These are phyloP conservation scores for Aspergillus brunneoviolaceus DNA, from an alignment of 2,329 filamentous ascomycete genomes.

Conservation along the genomic window DNA sequence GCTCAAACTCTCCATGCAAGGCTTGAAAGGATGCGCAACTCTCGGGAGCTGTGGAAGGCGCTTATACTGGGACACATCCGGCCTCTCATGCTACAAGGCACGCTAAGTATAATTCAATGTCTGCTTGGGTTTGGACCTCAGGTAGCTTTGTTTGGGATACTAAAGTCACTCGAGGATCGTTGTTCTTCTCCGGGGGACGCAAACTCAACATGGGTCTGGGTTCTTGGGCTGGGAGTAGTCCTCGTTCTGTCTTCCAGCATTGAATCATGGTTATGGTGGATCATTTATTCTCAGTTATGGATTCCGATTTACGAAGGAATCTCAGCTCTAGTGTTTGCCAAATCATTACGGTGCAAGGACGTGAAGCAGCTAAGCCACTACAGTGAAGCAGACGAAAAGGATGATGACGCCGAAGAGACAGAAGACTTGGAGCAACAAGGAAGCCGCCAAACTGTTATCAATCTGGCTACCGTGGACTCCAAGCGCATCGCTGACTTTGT, in stretches of 20 bases:
- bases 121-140: slow-evolving; percentile 69
- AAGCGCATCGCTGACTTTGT: slow-evolving; percentile 68
- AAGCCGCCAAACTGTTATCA: slow-evolving; percentile 69
- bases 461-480: slow-evolving; percentile 73
- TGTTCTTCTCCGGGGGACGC: slow-evolving; percentile 47
- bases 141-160: slow-evolving; percentile 64
- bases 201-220: slow-evolving; percentile 65
- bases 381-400: slow-evolving; percentile 44
- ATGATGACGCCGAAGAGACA: slow-evolving; percentile 47
- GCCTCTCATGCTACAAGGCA: slow-evolving; percentile 59
- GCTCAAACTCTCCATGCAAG: slow-evolving; percentile 53
- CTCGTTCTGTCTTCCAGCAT: slow-evolving; percentile 59
- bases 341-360: slow-evolving; percentile 74
- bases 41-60: slow-evolving; percentile 58
- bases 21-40: slow-evolving; percentile 36
- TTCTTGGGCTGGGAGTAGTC: slow-evolving; percentile 61
- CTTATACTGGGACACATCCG: slow-evolving; percentile 59
- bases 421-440: slow-evolving; percentile 51
- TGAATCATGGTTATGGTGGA: slow-evolving; percentile 67
- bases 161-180: slow-evolving; percentile 62
- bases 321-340: slow-evolving; percentile 71
- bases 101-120: slow-evolving; percentile 55
- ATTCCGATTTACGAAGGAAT: slow-evolving; percentile 69
- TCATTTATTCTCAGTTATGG: slow-evolving; percentile 61
- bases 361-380: slow-evolving; percentile 41